These are phyloP conservation scores for Glaciozyma antarctica DNA, from an alignment of 768 basidiomycete species.

Conservation along the genomic window DNA sequence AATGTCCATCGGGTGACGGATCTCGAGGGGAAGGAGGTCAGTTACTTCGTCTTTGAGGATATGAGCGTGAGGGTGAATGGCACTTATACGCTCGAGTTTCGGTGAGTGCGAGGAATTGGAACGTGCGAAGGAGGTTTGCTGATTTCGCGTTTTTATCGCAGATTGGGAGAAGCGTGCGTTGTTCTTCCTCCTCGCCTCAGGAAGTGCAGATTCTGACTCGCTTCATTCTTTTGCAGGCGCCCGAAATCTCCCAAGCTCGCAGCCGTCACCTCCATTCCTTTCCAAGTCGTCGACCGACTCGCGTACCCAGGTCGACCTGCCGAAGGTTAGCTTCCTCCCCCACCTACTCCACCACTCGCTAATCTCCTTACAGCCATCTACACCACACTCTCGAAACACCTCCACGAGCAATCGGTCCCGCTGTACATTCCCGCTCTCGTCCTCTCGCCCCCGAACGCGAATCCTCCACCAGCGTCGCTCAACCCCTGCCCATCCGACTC, in stretches of 20 bases:
- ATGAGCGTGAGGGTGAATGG: conserved; percentile 74
- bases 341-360: background rate
- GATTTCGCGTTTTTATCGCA: conserved; percentile 34
- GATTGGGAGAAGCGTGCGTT: conserved; percentile 60
- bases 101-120: too few species aligned
- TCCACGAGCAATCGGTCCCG: conserved; percentile 52
- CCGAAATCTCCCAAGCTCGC: conserved; percentile 60
- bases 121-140: too few species aligned
- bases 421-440: conserved; percentile 45
- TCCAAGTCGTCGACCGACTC: conserved; percentile 65
- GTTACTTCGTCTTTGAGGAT: conserved; percentile 70
- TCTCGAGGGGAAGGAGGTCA: conserved; percentile 58
- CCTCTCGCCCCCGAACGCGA: conserved; percentile 3
- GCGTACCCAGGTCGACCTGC: conserved; percentile 54
- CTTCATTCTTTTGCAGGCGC: conserved; percentile 36
- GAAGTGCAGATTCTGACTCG: background rate
- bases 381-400: conserved; percentile 52
- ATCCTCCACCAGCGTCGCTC: conserved; percentile 17
- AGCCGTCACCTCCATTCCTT: conserved; percentile 59
- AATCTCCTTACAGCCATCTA: conserved; percentile 21
- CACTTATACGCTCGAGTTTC: conserved; percentile 54
- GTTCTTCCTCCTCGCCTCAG: background rate
- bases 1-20: conserved; percentile 71
- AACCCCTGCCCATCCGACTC: conserved; percentile 18
- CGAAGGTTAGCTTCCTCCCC: conserved; percentile 52